Base-by-base conservation (phyloP, 2,329 filamentous ascomycete species). In the Xylariaceae sp. region DNA sequence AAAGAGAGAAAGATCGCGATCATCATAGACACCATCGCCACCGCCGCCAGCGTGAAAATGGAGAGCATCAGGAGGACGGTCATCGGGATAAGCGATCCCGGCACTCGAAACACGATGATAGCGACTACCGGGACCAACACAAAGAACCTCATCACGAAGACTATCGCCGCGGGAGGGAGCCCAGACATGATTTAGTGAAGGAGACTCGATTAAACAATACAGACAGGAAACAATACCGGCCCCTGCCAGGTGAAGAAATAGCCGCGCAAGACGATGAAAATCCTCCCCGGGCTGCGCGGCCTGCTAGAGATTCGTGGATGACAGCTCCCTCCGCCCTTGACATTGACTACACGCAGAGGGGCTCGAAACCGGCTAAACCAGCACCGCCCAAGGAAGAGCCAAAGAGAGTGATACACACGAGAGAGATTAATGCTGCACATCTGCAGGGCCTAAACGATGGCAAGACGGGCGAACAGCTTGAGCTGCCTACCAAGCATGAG, bases 271-370 rank as follows among this genome's bases (percentile, higher is more conserved):
- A 68, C 26, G 61, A 63, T 41, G 48, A 48, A 9, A 58, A 67
- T 15, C 55, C 64, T 29, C 56, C 57, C 15, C 57, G 70, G 58
- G 63, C 57, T 61, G 70, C 66, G 55, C 67, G 71, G 1, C 64
- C 85, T 30, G 80, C 85, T 61, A 83, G 95, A 59, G 94, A 97
- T 70, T 83, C 87, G 0, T 99, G 95, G 92, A 99, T 99, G 94
- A 86, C 91, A 55, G 87, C 87, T 0, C 91, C 92, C 0, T 89
- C 88, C 0, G 84, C 86, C 0, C 73, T 95, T 34, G 86, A 92
- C 49, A 77, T 97, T 53, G 92, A 97, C 67, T 96, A 95, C 68
- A 79, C 90, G 47, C 81, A 88, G 66, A 78, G 81, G 56, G 75
- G 74, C 3, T 71, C 72, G 1, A 78, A 80, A 57, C 83, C 83